phyloP scores from a whole-genome alignment of 805 yeast genomes.

The Lachancea dasiensis region DNA sequence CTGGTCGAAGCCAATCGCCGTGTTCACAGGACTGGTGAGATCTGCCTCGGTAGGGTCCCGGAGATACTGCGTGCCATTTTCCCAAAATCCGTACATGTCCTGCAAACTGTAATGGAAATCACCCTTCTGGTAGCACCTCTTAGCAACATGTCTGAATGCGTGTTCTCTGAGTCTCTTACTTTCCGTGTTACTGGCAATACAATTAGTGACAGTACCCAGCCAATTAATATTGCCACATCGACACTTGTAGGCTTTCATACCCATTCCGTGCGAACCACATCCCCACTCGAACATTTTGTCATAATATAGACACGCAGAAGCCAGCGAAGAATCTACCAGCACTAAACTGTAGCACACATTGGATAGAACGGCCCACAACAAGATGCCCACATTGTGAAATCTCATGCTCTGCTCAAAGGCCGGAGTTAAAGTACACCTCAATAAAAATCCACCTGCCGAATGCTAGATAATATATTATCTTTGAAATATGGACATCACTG shows the following conservation, averaged over 20 bases:
- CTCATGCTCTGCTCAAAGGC: no score
- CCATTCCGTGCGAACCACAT: slow-evolving; percentile 34
- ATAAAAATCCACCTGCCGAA: no score
- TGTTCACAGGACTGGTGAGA: slow-evolving; percentile 18
- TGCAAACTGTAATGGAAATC: slow-evolving; percentile 31
- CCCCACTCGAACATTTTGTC: slow-evolving; percentile 39
- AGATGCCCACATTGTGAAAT: not conserved
- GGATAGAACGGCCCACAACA: slow-evolving; percentile 4
- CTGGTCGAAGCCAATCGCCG: slow-evolving; percentile 32
- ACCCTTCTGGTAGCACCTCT: slow-evolving; percentile 34
- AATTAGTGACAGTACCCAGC: slow-evolving; percentile 40
- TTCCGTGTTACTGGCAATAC: slow-evolving; percentile 34
- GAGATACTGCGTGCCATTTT: slow-evolving; percentile 34
- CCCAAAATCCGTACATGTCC: slow-evolving; percentile 31
- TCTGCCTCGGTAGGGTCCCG: slow-evolving; percentile 29
- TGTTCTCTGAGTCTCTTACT: slow-evolving; percentile 31
- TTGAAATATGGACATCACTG: no score
- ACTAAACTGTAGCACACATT: slow-evolving; percentile 12
- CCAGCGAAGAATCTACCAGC: slow-evolving; percentile 35
- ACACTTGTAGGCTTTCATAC: slow-evolving; percentile 34
- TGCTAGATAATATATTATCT: no score
- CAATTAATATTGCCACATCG: slow-evolving; percentile 39
- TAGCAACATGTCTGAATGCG: slow-evolving; percentile 36
- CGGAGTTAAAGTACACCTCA: no score
- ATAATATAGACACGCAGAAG: slow-evolving; percentile 39